Evolutionary conservation across 208 protist genomes (phyloP).

Genomic region (Trypanosoma mega): DNA sequence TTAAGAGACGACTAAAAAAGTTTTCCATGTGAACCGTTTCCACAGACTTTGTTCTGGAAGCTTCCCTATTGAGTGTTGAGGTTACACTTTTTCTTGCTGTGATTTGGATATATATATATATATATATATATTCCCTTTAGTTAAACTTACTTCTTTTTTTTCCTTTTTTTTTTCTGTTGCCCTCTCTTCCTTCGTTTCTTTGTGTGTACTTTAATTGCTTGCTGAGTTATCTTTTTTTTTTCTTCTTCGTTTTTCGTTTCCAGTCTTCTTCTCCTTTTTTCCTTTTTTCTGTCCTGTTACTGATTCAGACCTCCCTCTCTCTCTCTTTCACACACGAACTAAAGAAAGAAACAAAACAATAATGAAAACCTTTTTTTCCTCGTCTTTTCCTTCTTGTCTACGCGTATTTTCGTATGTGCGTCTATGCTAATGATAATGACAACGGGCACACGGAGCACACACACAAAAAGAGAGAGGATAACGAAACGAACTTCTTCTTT

Average conservation of each 20-base stretch:
- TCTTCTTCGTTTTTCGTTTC: background rate
- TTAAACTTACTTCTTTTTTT: slow-evolving; percentile 14
- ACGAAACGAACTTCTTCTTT: too few species aligned
- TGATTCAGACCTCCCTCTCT: background rate
- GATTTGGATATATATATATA: too few species aligned
- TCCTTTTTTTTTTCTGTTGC: background rate
- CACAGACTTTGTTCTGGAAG: too few species aligned
- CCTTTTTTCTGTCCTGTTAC: background rate
- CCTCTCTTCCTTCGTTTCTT: slow-evolving; percentile 2
- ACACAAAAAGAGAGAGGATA: too few species aligned
- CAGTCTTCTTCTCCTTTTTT: background rate
- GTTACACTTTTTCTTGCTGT: too few species aligned
- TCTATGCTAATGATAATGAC: too few species aligned
- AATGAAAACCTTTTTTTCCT: background rate
- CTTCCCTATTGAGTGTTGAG: too few species aligned
- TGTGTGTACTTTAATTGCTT: slow-evolving; percentile 1
- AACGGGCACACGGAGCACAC: too few species aligned
- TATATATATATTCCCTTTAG: too few species aligned
- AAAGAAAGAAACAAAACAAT: too few species aligned
- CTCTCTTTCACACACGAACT: background rate
- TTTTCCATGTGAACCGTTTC: too few species aligned
- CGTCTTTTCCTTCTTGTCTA: background rate
- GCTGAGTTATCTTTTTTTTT: slow-evolving; percentile 5
- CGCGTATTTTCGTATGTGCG: background rate
- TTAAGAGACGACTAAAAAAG: slow-evolving; percentile 30